A percentile compares a stretch with the other conserved stretches of the same genome.
Conservation (phyloP, 257 asterid species). For the Fraxinus americana region DNA sequence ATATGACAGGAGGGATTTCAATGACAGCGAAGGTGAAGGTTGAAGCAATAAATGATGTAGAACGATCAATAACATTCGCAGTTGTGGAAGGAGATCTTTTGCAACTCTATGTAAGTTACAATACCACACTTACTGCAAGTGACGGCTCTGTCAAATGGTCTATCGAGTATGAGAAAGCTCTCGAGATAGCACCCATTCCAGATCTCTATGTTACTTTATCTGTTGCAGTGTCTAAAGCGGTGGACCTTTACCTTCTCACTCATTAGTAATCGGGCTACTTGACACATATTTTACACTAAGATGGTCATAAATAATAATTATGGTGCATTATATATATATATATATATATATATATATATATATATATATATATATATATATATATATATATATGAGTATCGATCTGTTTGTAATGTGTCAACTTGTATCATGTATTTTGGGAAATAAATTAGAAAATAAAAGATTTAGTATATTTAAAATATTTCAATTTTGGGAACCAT, state of each 20-base stretch:
- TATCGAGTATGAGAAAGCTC: conserved; percentile 30
- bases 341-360: too few relatives aligned
- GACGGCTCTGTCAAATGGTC: conserved; percentile 34
- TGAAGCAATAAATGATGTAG: conserved; percentile 27
- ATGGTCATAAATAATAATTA: too few relatives aligned
- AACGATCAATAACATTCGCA: conserved; percentile 14
- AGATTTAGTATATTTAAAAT: too few relatives aligned
- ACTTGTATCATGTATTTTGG: too few relatives aligned
- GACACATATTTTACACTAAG: too few relatives aligned
- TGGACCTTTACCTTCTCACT: conserved; percentile 29
- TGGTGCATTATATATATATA: too few relatives aligned
- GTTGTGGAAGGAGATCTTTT: conserved; percentile 26
- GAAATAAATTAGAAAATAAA: too few relatives aligned
- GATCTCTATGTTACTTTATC: conserved; percentile 22
- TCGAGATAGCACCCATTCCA: conserved; percentile 31
- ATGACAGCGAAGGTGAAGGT: conserved; percentile 23
- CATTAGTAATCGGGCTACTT: not conserved
- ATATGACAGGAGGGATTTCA: conserved; percentile 13
- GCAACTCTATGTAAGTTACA: conserved; percentile 20
- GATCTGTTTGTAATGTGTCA: not conserved
- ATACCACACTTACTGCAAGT: not conserved
- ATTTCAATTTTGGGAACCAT: too few relatives aligned
- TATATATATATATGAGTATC: not conserved
- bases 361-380: too few relatives aligned
- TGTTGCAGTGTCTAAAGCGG: conserved; percentile 9